Evolutionary conservation across 129 eudicot genomes (phyloP).

Genomic region (Chrysanthemum lavandulifolium): DNA sequence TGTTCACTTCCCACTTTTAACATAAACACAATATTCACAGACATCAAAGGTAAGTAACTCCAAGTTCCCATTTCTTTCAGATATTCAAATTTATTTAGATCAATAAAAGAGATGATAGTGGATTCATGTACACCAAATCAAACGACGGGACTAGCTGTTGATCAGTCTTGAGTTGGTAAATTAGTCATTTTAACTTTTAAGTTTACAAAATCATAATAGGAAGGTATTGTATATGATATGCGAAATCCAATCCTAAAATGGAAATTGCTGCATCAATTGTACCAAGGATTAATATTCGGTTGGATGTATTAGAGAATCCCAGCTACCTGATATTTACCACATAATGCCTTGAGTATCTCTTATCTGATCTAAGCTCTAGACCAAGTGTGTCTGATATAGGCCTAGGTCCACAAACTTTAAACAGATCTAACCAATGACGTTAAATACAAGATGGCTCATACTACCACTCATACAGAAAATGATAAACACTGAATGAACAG

Average conservation of each 20-base stretch:
- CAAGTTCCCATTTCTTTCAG: not conserved
- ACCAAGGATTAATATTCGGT: no score
- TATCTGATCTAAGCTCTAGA: no score
- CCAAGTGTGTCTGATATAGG: no score
- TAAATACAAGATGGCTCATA: no score
- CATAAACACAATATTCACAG: not conserved
- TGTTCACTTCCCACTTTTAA: not conserved
- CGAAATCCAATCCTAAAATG: no score
- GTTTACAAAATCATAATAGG: not conserved
- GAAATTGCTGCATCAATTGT: no score
- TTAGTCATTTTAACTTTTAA: not conserved
- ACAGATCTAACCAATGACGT: no score
- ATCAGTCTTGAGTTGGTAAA: not conserved
- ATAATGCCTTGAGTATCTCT: no score
- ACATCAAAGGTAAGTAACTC: not conserved
- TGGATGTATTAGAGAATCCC: no score
- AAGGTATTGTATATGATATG: not conserved
- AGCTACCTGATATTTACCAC: no score
- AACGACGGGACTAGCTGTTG: slow-evolving; percentile 1
- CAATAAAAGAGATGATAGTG: not conserved
- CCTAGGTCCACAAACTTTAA: not conserved
- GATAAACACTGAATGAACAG: no score
- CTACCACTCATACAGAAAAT: no score
- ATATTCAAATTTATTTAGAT: not conserved
- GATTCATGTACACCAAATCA: not conserved